Evolutionary conservation across 805 yeast genomes (phyloP).

Genomic region (Nakazawaea holstii): DNA sequence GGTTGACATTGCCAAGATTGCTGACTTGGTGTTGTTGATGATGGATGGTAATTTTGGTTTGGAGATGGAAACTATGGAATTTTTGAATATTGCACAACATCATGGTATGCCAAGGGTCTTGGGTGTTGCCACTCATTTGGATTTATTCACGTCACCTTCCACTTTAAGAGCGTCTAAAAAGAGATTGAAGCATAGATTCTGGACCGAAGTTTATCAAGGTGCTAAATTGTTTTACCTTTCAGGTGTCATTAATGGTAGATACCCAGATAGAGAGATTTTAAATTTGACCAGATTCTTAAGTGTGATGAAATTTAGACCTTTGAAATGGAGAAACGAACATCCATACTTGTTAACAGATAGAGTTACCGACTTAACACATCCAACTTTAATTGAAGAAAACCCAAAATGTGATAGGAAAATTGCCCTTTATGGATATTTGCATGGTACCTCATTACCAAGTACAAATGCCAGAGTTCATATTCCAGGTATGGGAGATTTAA

Average conservation of each 20-base stretch:
- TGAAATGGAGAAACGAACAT: constrained; percentile 98
- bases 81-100: constrained; percentile 90
- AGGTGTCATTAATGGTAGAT: constrained; percentile 95
- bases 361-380: constrained; percentile 88
- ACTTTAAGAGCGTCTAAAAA: constrained; percentile 90
- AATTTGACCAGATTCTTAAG: constrained; percentile 89
- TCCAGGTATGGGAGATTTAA: constrained; percentile 92
- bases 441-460: constrained; percentile 81
- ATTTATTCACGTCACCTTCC: constrained; percentile 82
- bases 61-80: constrained; percentile 99
- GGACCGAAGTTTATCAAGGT: constrained; percentile 99
- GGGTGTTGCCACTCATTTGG: constrained; percentile 94
- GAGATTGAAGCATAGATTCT: constrained; percentile 85
- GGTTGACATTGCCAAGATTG: constrained; percentile 94
- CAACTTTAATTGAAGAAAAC: constrained; percentile 69
- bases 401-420: constrained; percentile 84
- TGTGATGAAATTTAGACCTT: constrained; percentile 98
- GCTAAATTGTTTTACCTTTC: constrained; percentile 92
- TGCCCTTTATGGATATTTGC: constrained; percentile 90
- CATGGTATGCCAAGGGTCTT: constrained; percentile 98
- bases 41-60: constrained; percentile 97
- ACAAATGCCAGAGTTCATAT: constrained; percentile 76
- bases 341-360: constrained; percentile 91
- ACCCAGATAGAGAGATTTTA: constrained; percentile 93
- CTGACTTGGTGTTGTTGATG: constrained; percentile 83